Base-by-base conservation (phyloP, 1,284 basidiomycete genomes). In the Boletellus dicymbophilus region DNA sequence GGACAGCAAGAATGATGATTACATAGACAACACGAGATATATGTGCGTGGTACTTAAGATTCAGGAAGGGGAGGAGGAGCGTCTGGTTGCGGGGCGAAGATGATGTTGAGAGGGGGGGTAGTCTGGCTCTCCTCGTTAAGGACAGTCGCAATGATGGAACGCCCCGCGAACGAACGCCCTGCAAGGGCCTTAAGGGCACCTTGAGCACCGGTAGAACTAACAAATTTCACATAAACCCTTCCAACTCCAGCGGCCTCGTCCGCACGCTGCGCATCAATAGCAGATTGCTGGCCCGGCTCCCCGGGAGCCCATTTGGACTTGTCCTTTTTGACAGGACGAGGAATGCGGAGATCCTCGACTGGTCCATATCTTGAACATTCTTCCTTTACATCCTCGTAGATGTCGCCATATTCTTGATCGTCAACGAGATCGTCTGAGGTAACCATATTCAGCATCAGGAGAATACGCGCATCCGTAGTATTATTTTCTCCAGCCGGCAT, bases 381-480 rank as follows among this genome's bases (percentile, higher is more conserved):
- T 56, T 96, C 92, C 60, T 90, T 90, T 65, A 99, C 86, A 68
- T 99, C 96, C 65, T 97, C 94, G 56, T 93, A 84, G 49, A 99
- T 85, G 60, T 99, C 96, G 18, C 82, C 82, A 66, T 97, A 99
- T 65, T 99, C 96, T 54, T 87, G 77, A 68, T 98, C 96, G 65
- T 95, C 88, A 23, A 81, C 72, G 48, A 99, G 81, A 67, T 99
- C 96, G 49, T 99, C 96, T 3, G 92, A 72, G 0, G 92, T 93
- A 56, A 99, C 95, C 97, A 99, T 99, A 80, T 99, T 99, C 65
- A 99, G 78, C 88, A 99, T 91, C 65, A 98, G 87, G 66, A 99
- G 81, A 66, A 96, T 95, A 37, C 90, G 85, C 15, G 88, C 84
- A 38, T 87, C 79, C 12, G 71, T 72, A 27, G 72, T 72, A 39